Percentiles rank a stretch among this genome's conserved stretches.
phyloP scores from a whole-genome alignment of 305 asterid species.

The Nicotiana rustica region DNA sequence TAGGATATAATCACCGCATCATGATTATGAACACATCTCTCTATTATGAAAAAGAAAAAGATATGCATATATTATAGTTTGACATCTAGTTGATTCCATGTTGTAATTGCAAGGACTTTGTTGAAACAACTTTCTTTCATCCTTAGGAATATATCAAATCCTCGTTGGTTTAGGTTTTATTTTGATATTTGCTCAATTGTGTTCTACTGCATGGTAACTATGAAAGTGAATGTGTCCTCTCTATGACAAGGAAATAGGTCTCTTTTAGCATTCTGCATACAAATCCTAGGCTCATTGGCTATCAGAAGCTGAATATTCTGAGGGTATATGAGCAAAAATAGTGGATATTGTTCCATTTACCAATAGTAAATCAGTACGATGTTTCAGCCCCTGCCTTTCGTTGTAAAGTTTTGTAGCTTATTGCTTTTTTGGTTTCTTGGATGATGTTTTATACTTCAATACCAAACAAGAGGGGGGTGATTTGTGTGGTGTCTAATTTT shows the following conservation, averaged over 20 bases:
- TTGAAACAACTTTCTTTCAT: not conserved
- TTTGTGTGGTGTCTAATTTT: no score
- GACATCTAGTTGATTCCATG: not conserved
- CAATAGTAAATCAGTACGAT: not conserved
- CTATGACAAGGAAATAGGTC: not conserved
- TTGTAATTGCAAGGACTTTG: not conserved
- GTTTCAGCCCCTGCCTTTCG: not conserved
- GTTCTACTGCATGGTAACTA: not conserved
- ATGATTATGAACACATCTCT: not conserved
- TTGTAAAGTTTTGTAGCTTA: not conserved
- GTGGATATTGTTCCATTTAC: not conserved
- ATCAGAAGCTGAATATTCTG: not conserved
- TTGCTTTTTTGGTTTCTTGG: not conserved
- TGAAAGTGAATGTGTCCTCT: not conserved
- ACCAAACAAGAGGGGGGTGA: no score
- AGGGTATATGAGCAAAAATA: not conserved
- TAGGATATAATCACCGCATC: not conserved
- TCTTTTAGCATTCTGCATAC: not conserved
- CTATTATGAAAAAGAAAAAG: not conserved
- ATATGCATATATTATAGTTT: not conserved
- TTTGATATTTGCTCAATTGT: not conserved
- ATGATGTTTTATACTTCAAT: no score
- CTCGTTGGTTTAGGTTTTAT: not conserved
- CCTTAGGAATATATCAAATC: not conserved
- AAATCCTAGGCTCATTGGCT: not conserved